phyloP scores from a whole-genome alignment of 2,329 filamentous ascomycete species.

The Colletotrichum chlorophyti region DNA sequence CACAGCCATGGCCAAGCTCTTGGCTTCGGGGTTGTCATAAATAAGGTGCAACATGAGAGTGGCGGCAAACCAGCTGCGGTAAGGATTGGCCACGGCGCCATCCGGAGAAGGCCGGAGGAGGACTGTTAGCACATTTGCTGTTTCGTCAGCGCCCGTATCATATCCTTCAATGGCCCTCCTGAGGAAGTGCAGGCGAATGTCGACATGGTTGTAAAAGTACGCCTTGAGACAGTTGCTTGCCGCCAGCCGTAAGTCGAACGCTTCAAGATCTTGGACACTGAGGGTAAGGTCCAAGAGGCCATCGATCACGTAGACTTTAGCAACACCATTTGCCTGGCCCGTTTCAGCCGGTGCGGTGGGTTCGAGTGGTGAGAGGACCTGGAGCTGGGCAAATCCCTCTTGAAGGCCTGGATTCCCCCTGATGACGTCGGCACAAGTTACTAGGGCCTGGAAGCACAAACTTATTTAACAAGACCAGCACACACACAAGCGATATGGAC shows the following conservation, averaged over 20 bases:
- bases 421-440: conserved; percentile 88
- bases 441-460: conserved; percentile 66
- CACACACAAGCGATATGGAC: background rate
- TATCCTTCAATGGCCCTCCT: conserved; percentile 89
- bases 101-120: conserved; percentile 72
- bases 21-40: conserved; percentile 80
- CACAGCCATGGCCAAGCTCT: conserved; percentile 79
- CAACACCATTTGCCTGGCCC: conserved; percentile 54
- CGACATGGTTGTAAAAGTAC: conserved; percentile 83
- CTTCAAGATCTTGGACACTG: conserved; percentile 67
- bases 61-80: conserved; percentile 88
- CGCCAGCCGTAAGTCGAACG: conserved; percentile 82
- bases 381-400: conserved; percentile 87
- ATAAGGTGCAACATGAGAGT: conserved; percentile 87
- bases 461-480: conserved; percentile 9
- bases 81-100: conserved; percentile 76
- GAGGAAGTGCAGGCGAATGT: conserved; percentile 86
- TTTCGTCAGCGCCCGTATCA: conserved; percentile 76
- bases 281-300: conserved; percentile 85
- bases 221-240: conserved; percentile 92
- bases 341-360: conserved; percentile 45
- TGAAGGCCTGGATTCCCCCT: conserved; percentile 81
- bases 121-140: conserved; percentile 87
- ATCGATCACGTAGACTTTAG: conserved; percentile 88
- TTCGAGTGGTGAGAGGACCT: conserved; percentile 70